Evolutionary conservation across 345 rosid species (phyloP).

Genomic region (Murraya paniculata): DNA sequence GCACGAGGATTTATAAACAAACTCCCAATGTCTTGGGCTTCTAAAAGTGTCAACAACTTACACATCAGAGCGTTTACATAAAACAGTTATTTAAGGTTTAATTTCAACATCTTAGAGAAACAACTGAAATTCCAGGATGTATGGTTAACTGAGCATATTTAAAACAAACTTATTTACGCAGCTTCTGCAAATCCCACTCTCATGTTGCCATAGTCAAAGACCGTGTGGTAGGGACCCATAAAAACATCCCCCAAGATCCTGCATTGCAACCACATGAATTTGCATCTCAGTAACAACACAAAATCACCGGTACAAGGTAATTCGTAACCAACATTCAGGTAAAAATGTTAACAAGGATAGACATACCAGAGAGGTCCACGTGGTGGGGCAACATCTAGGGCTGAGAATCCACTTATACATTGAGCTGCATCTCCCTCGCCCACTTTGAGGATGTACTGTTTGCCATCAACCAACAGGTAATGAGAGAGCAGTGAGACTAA

Average conservation of each 20-base stretch:
- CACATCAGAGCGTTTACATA: slow-evolving; percentile 21
- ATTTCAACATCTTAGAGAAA: background rate
- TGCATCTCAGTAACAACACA: background rate
- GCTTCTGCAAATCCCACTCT: slow-evolving; percentile 87
- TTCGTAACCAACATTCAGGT: background rate
- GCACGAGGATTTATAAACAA: background rate
- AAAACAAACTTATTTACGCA: slow-evolving; percentile 27
- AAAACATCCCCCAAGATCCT: slow-evolving; percentile 90
- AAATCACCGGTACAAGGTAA: background rate
- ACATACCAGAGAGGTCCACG: slow-evolving; percentile 78
- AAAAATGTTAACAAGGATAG: background rate
- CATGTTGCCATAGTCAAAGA: slow-evolving; percentile 79
- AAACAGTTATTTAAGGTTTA: background rate
- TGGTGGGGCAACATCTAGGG: slow-evolving; percentile 71
- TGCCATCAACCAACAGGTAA: background rate
- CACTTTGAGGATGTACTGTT: slow-evolving; percentile 62
- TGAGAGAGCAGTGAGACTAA: background rate
- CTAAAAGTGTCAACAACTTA: background rate
- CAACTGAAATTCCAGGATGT: background rate
- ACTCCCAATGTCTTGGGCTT: background rate
- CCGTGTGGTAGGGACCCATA: slow-evolving; percentile 80
- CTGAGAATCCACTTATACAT: slow-evolving; percentile 69
- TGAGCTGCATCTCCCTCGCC: slow-evolving; percentile 60
- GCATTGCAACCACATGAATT: background rate
- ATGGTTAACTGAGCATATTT: background rate